Percentiles rank a stretch among this genome's conserved stretches.
Conservation (phyloP, 176 grass and related monocot species). For the Alopecurus myosuroides region DNA sequence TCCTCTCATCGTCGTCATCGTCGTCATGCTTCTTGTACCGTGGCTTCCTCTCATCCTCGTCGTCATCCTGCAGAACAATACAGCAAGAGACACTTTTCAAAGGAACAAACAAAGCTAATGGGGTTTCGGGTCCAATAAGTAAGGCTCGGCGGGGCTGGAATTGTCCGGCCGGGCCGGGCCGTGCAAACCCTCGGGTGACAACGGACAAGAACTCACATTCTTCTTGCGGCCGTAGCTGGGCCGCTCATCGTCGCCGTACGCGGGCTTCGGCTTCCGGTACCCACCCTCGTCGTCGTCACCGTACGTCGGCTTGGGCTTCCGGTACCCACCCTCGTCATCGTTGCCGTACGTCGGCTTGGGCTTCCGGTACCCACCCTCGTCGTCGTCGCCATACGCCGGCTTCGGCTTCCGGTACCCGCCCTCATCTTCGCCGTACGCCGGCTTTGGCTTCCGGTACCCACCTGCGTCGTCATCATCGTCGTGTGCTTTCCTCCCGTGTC, state of each 20-base stretch:
- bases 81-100: background rate
- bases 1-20: background rate
- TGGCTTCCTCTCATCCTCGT: conserved; percentile 21
- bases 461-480: conserved; percentile 25
- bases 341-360: conserved; percentile 36
- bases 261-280: conserved; percentile 44
- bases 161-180: background rate
- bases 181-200: background rate
- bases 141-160: background rate
- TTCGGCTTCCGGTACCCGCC: too few species aligned
- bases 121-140: background rate
- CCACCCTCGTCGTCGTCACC: conserved; percentile 14
- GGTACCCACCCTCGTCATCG: background rate
- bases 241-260: background rate
- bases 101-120: background rate
- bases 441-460: conserved; percentile 42
- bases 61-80: background rate
- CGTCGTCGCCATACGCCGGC: background rate
- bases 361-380: conserved; percentile 34
- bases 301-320: background rate
- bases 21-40: conserved; percentile 31
- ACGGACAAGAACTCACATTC: background rate
- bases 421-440: conserved; percentile 12
- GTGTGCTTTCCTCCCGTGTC: conserved; percentile 40
- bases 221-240: conserved; percentile 60